A percentile compares a stretch with the other conserved stretches of the same genome.
These are phyloP conservation scores for Globisporangium viniferum DNA, from an alignment of 352 stramenopile species.

Conservation along the genomic window DNA sequence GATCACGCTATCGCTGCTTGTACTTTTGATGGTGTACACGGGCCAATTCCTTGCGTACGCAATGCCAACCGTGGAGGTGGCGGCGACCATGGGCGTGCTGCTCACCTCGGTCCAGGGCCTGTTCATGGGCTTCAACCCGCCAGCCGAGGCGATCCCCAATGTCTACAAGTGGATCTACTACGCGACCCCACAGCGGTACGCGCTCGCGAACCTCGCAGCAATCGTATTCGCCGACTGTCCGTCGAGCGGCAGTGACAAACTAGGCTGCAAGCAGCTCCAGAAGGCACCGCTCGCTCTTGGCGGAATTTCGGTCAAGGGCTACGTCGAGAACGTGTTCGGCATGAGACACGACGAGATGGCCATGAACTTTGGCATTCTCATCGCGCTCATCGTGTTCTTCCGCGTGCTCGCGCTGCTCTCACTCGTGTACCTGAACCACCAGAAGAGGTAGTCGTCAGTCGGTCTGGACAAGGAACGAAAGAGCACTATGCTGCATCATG, in stretches of 20 bases:
- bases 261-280: conserved; percentile 11
- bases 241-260: conserved; percentile 29
- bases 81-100: conserved; percentile 30
- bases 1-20: no score
- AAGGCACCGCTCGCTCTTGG: conserved; percentile 23
- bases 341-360: conserved; percentile 23
- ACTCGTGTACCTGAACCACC: conserved; percentile 43
- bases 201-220: conserved; percentile 32
- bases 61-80: no score
- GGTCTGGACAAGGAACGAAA: no score
- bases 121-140: conserved; percentile 41
- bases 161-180: conserved; percentile 50
- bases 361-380: conserved; percentile 23
- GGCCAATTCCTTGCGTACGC: no score
- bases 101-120: conserved; percentile 35
- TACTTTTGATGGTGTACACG: no score
- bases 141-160: conserved; percentile 28
- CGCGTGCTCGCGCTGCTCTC: conserved; percentile 32
- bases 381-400: conserved; percentile 43
- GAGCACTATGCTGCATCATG: no score
- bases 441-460: not conserved
- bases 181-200: conserved; percentile 34
- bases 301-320: conserved; percentile 28
- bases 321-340: conserved; percentile 34
- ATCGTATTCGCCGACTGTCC: conserved; percentile 44